Evolutionary conservation across 1,284 basidiomycete genomes (phyloP).

Genomic region (Tremellales sp.): DNA sequence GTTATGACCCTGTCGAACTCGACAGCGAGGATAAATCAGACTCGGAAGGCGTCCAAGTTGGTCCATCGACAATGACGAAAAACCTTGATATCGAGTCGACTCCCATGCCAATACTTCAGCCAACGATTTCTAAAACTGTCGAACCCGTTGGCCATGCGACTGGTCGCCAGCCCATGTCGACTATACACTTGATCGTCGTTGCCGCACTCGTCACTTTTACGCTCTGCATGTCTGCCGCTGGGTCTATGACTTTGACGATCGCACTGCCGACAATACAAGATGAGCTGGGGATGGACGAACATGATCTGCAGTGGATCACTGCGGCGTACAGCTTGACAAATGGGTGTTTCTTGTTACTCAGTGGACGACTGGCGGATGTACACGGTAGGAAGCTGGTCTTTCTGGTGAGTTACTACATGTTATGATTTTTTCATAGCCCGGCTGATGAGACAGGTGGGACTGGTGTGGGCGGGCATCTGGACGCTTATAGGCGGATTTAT

Average conservation of each 20-base stretch:
- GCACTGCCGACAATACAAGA: slow-evolving; percentile 61
- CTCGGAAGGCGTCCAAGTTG: not conserved
- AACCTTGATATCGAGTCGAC: not conserved
- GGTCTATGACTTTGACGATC: slow-evolving; percentile 40
- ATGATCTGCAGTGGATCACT: slow-evolving; percentile 62
- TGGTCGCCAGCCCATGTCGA: slow-evolving; percentile 11
- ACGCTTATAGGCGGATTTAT: slow-evolving; percentile 43
- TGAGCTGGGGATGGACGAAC: slow-evolving; percentile 51
- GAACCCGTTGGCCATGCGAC: not conserved
- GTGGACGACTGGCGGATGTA: slow-evolving; percentile 67
- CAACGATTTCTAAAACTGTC: too few relatives aligned
- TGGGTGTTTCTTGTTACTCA: slow-evolving; percentile 68
- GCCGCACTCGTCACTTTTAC: slow-evolving; percentile 27
- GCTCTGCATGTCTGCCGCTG: slow-evolving; percentile 23
- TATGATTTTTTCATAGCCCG: too few relatives aligned
- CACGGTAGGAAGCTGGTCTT: slow-evolving; percentile 65
- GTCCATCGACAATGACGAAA: too few relatives aligned
- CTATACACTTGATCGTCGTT: slow-evolving; percentile 16
- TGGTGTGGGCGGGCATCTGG: slow-evolving; percentile 31
- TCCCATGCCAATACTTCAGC: not conserved
- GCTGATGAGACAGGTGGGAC: not conserved
- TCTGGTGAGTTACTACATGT: slow-evolving; percentile 49
- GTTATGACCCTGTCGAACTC: not conserved
- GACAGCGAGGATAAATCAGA: not conserved
- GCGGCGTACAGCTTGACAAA: slow-evolving; percentile 54